Base-by-base conservation (phyloP, 2,329 filamentous ascomycete genomes). In the Xylariaceae sp. region DNA sequence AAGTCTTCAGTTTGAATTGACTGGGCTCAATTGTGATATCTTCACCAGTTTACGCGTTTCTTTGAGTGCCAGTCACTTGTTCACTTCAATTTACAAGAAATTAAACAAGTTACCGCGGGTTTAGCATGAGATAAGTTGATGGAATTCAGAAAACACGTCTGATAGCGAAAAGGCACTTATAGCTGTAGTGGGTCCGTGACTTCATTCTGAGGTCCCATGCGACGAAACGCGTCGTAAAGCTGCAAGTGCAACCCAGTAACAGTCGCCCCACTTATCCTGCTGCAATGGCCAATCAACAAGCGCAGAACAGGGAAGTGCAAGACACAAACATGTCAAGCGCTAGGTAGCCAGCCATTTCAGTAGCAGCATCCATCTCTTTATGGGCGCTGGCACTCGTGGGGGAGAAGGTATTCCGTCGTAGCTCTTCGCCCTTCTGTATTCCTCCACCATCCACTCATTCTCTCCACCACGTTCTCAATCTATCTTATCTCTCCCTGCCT, bases 211-310 rank as follows among this genome's bases (percentile, higher is more conserved):
- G 23, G 23, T 30, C 23, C 23, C 23, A 4, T 30, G 10, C 42
- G 11, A 6, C 5, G n/a, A 64, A 63, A 63, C 66, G 66, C 64
- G 67, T 68, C 53, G 47, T 18, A 35, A 55, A 17, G 39, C 30
- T 23, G 51, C 56, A 45, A n/a, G 42, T 45, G 42, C 42, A 35
- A 56, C 3, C 61, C 8, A 45, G 51, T 7, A 50, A 34, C 44
- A 54, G 17, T 13, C 57, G 65, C 65, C 63, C 59, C 53, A 55
- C 56, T 4, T 30, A 9, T 47, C 47, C 47, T 1, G 61, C 51
- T 55, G 34, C 51, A 55, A 45, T 4, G 55, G 51, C 58, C 63
- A 65, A 68, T 64, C 62, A 64, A 65, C 61, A n/a, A 55, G 47
- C 51, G 61, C 58, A 3, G 60, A 64, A 60, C 17, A 51, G 56